Conservation (phyloP, 2,329 filamentous ascomycete genomes). For the Lasiodiplodia theobromae region DNA sequence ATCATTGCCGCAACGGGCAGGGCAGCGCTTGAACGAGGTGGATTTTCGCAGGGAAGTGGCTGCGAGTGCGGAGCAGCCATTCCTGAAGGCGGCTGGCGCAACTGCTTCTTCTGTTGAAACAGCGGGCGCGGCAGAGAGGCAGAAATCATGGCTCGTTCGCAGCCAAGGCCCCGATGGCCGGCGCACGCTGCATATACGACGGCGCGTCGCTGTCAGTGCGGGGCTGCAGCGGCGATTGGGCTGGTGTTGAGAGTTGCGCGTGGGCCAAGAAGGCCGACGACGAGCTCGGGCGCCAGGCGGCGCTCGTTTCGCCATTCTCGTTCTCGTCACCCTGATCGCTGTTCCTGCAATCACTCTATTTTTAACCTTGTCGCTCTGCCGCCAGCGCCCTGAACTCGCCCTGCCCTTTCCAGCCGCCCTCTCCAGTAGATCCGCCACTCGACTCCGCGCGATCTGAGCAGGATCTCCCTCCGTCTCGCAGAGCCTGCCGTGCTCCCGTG, state of each 20-base stretch:
- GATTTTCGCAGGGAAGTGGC: conserved; percentile 10
- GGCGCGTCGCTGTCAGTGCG: neutral
- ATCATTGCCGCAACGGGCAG: conserved; percentile 2
- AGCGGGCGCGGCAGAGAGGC: conserved; percentile 4
- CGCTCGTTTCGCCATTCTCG: conserved; percentile 23
- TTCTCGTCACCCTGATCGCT: conserved; percentile 13
- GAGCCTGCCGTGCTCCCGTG: conserved; percentile 8
- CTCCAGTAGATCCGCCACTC: conserved; percentile 10
- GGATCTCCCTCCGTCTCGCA: conserved; percentile 8
- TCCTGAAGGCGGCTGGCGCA: neutral
- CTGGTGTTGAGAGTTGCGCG: neutral
- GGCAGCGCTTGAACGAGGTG: conserved; percentile 22
- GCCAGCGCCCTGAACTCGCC: neutral
- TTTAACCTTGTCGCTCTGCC: conserved; percentile 20
- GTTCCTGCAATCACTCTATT: conserved; percentile 27
- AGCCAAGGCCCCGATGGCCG: conserved; percentile 14
- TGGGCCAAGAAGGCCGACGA: neutral
- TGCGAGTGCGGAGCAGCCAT: conserved; percentile 6
- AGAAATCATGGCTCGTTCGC: conserved; percentile 4
- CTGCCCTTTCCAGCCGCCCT: neutral
- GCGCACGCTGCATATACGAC: conserved; percentile 22
- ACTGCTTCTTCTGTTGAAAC: conserved; percentile 24
- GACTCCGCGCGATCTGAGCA: conserved; percentile 8
- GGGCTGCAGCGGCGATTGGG: neutral
- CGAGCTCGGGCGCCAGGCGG: neutral